A percentile compares a stretch with the other conserved stretches of the same genome.
phyloP scores from a whole-genome alignment of 2,329 filamentous ascomycete species.

The Penicillium sp. region DNA sequence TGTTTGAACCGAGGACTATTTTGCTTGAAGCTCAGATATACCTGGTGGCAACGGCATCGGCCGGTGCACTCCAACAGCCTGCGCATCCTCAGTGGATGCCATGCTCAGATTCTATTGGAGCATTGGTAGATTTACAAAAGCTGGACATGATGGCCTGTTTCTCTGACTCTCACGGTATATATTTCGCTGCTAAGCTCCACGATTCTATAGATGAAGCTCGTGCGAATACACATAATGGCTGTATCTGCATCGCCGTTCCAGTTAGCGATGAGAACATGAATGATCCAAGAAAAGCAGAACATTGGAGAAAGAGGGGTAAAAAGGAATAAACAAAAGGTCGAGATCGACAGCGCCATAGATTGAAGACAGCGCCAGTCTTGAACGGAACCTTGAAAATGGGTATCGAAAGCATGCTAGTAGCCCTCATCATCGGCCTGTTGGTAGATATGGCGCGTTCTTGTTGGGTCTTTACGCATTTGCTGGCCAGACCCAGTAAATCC shows the following conservation, averaged over 20 bases:
- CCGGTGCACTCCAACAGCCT: too few species aligned
- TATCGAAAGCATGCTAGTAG: constrained; percentile 26
- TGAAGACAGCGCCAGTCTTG: not conserved
- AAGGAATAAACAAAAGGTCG: too few species aligned
- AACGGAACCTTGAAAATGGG: not conserved
- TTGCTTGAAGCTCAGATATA: too few species aligned
- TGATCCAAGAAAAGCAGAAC: constrained; percentile 9
- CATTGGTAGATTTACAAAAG: too few species aligned
- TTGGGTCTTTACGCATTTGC: constrained; percentile 87
- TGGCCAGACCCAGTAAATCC: constrained; percentile 95
- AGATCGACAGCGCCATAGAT: constrained; percentile 8
- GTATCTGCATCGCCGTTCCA: constrained; percentile 24
- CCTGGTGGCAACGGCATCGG: too few species aligned
- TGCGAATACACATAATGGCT: constrained; percentile 15
- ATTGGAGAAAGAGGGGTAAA: constrained; percentile 13
- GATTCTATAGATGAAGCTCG: too few species aligned
- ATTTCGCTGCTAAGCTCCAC: too few species aligned
- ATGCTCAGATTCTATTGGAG: too few species aligned
- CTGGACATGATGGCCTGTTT: too few species aligned
- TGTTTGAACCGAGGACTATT: too few species aligned
- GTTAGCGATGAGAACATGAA: constrained; percentile 26
- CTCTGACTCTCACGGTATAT: too few species aligned
- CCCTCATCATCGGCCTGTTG: constrained; percentile 67
- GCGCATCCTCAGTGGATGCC: too few species aligned
- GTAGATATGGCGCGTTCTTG: constrained; percentile 77